Evolutionary conservation across 2,329 filamentous ascomycete species (phyloP).

Genomic region (Pseudogymnoascus sp.): DNA sequence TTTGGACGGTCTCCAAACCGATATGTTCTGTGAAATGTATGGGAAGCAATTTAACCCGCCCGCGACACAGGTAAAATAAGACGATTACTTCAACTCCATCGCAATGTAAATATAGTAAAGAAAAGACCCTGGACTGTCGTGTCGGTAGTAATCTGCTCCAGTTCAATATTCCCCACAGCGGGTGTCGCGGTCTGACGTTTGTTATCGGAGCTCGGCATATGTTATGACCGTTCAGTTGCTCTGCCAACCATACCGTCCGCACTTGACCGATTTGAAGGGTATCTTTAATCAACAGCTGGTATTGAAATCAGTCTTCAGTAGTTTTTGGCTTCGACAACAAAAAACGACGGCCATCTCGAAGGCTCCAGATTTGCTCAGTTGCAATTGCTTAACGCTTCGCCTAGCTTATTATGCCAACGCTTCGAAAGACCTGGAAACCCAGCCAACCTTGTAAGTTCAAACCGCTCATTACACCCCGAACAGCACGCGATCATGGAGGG

Average conservation of each 20-base stretch:
- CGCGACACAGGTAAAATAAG: not conserved
- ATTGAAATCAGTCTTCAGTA: slow-evolving; percentile 3
- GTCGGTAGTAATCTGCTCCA: not conserved
- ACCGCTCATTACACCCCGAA: not conserved
- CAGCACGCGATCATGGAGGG: not conserved
- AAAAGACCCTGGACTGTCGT: not conserved
- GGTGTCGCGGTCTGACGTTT: slow-evolving; percentile 4
- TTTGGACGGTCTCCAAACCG: not conserved
- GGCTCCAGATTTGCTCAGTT: not conserved
- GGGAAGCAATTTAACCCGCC: not conserved
- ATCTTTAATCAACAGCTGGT: slow-evolving; percentile 5
- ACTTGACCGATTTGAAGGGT: slow-evolving; percentile 1
- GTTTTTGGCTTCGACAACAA: not conserved
- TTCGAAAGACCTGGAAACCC: slow-evolving; percentile 1
- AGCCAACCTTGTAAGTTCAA: slow-evolving; percentile 2
- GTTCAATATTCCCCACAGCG: not conserved
- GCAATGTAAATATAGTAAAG: not conserved
- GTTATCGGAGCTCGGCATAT: slow-evolving; percentile 6
- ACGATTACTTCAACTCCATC: not conserved
- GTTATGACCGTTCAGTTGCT: slow-evolving; percentile 7
- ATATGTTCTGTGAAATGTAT: not conserved
- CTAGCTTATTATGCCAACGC: slow-evolving; percentile 6
- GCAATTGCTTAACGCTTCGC: not conserved
- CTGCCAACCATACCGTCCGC: slow-evolving; percentile 1
- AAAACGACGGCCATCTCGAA: slow-evolving; percentile 4